phyloP scores from a whole-genome alignment of 257 asterid genomes.

The Paulownia fortunei region DNA sequence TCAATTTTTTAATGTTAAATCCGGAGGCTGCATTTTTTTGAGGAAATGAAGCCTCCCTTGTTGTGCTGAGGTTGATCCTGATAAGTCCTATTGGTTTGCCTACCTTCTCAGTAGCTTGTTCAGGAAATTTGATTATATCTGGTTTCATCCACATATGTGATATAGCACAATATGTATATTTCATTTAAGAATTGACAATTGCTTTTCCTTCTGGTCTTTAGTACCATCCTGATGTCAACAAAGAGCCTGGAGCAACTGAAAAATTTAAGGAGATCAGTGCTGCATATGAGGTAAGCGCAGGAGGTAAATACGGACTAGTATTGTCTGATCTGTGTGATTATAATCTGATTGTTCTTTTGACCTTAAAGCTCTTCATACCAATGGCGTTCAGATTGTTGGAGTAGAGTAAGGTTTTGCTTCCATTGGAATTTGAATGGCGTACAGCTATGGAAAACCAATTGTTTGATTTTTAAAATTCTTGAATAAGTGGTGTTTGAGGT shows the following conservation, averaged over 20 bases:
- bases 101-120: neutral
- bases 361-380: neutral
- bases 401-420: neutral
- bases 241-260: conserved; percentile 94
- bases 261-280: conserved; percentile 96
- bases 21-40: neutral
- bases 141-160: neutral
- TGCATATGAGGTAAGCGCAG: conserved; percentile 89
- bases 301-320: conserved; percentile 19
- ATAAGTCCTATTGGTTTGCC: neutral
- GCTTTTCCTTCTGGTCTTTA: conserved; percentile 40
- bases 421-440: neutral
- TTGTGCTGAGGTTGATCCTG: conserved; percentile 25
- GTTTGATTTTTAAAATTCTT: neutral
- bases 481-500: conserved; percentile 8
- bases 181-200: conserved; percentile 15
- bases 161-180: neutral
- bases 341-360: conserved; percentile 23
- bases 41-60: neutral
- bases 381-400: conserved; percentile 22
- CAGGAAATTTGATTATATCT: neutral
- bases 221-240: conserved; percentile 99
- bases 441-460: neutral
- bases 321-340: conserved; percentile 2
- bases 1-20: neutral